Base-by-base conservation (phyloP, 2,329 filamentous ascomycete genomes). In the Pseudogymnoascus sp. region DNA sequence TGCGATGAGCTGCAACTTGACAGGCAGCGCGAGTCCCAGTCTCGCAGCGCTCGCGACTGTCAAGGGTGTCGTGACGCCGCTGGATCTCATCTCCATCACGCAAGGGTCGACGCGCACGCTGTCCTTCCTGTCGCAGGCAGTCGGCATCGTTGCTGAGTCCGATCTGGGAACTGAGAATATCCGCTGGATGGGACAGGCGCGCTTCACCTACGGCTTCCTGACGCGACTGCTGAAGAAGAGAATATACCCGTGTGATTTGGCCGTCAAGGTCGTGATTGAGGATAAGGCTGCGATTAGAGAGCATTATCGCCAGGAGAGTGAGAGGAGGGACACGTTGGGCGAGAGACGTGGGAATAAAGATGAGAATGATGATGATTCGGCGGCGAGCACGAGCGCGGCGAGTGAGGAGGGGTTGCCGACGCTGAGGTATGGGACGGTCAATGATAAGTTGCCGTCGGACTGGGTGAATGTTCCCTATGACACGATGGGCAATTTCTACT, bases 111-210 rank as follows among this genome's bases (percentile, higher is more conserved):
- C 79, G 21, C 86, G 90, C 62, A 88, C 82, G 4, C 79, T 98
- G 25, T 96, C 92, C 16, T 98, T 98, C 77, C 82, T 98, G 48
- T 96, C 92, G 8, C 95, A 98, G 75, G 84, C 90, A 0, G 83
- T 96, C 25, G 95, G 95, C 21, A 90, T 98, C 65, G 85, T 98
- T 39, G 95, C 95, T 1, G 95, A 98, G 73, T 85, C 85, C 60
- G 95, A 99, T 75, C 80, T 99, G 11, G 93, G 85, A 2, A 99
- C 95, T 0, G 95, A 99, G 71, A 80, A 96, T 72, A 77, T 98
- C 67, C 87, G 95, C 48, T 98, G 93, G 93, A 93, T 99, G 89
- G 95, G 95, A 16, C 83, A 84, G 60, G 82, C 86, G 31, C 85
- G 95, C 63, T 99, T 99, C 71, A 92, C 90, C 0, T 89, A 89